These are phyloP conservation scores for Mariannaea elegans DNA, from an alignment of 2,329 filamentous ascomycete species.

Conservation along the genomic window DNA sequence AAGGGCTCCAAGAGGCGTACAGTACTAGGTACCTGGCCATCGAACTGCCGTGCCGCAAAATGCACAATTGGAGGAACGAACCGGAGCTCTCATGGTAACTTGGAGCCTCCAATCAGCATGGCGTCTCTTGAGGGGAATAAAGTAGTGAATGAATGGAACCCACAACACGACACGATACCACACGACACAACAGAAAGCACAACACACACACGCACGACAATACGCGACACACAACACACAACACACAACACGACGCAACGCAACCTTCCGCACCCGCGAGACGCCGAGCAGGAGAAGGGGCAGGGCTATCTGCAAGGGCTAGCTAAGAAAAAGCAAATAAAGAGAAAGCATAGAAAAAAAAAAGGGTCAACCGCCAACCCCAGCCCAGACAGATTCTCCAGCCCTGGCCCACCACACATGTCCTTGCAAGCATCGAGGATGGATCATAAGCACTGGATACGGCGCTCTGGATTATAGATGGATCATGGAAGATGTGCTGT, in stretches of 20 bases:
- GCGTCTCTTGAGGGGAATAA: not conserved
- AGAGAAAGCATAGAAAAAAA: not conserved
- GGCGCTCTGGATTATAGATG: slow-evolving; percentile 16
- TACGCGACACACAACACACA: slow-evolving; percentile 29
- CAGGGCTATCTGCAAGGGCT: slow-evolving; percentile 22
- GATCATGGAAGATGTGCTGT: not conserved
- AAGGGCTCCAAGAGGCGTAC: not conserved
- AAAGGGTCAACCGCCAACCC: slow-evolving; percentile 23
- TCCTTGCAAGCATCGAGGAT: slow-evolving; percentile 5
- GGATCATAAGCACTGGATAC: slow-evolving; percentile 13
- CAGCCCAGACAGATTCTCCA: slow-evolving; percentile 20
- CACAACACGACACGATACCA: slow-evolving; percentile 26
- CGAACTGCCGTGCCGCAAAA: slow-evolving; percentile 35
- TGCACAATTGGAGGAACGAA: not conserved
- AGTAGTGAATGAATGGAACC: slow-evolving; percentile 7
- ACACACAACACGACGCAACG: slow-evolving; percentile 34
- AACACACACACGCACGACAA: slow-evolving; percentile 29
- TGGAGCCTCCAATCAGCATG: not conserved
- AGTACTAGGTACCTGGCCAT: not conserved
- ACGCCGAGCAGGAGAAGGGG: slow-evolving; percentile 17
- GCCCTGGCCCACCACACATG: slow-evolving; percentile 19
- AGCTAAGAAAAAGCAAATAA: slow-evolving; percentile 25
- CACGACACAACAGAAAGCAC: slow-evolving; percentile 11
- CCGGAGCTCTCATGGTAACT: not conserved
- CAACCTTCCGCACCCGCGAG: slow-evolving; percentile 26